phyloP scores from a whole-genome alignment of 176 grass and related monocot genomes.

The Tillandsia leiboldiana region DNA sequence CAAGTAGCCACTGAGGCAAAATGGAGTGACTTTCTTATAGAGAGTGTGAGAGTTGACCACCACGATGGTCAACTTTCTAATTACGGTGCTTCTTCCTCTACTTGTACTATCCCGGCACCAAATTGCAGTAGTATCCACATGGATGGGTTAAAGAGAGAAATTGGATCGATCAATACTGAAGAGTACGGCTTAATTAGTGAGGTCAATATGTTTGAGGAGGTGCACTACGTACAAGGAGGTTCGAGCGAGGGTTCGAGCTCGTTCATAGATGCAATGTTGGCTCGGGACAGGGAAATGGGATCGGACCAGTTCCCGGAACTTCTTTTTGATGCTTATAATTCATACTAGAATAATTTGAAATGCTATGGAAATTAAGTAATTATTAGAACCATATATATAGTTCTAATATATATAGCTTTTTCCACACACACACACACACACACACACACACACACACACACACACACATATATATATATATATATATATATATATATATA shows the following conservation, averaged over 20 bases:
- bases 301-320: constrained; percentile 47
- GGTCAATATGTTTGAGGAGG: neutral
- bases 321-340: constrained; percentile 27
- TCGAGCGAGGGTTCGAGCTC: constrained; percentile 41
- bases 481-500: no score
- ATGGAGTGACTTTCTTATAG: constrained; percentile 24
- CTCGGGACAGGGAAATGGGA: constrained; percentile 62
- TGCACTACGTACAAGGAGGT: neutral
- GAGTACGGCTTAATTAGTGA: neutral
- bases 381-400: no score
- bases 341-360: constrained; percentile 14
- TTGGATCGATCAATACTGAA: neutral
- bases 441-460: no score
- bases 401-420: no score
- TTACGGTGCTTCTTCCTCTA: neutral
- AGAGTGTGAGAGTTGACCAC: neutral
- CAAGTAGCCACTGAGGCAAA: neutral
- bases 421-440: no score
- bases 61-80: neutral
- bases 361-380: neutral
- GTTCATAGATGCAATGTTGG: constrained; percentile 82
- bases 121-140: neutral
- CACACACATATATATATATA: no score
- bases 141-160: constrained; percentile 5
- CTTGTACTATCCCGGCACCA: neutral